Evolutionary conservation across 208 protist genomes (phyloP).

Genomic region (Leishmania arabica): DNA sequence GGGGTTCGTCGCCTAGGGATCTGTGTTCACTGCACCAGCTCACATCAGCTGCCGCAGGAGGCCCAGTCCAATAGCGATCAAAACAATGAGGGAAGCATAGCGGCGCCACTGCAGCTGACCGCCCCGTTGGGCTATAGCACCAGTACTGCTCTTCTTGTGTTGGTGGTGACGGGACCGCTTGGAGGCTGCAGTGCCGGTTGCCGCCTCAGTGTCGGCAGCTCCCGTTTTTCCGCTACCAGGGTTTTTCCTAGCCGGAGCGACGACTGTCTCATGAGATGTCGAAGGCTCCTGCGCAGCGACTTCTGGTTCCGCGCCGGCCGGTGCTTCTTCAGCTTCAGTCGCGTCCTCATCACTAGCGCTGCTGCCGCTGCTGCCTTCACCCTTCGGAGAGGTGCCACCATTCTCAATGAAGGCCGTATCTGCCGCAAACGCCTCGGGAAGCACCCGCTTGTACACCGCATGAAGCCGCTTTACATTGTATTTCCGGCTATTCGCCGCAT

Average conservation of each 20-base stretch:
- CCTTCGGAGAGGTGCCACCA: not conserved
- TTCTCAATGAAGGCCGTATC: constrained; percentile 34
- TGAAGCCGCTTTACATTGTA: constrained; percentile 59
- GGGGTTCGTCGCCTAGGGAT: not conserved
- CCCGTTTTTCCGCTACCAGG: not conserved
- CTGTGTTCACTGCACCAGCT: not conserved
- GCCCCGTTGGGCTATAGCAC: not conserved
- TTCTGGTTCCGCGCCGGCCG: not conserved
- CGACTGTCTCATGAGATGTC: not conserved
- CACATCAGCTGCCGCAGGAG: constrained; percentile 19
- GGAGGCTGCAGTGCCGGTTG: not conserved
- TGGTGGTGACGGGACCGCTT: not conserved
- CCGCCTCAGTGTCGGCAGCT: not conserved
- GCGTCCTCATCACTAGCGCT: not conserved
- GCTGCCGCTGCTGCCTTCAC: not conserved
- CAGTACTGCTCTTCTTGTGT: not conserved
- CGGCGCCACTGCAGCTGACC: constrained; percentile 17
- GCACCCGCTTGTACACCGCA: constrained; percentile 40
- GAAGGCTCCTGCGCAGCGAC: not conserved
- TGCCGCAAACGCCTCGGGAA: constrained; percentile 51
- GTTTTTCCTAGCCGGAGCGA: not conserved
- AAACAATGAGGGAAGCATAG: constrained; percentile 19
- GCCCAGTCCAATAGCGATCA: constrained; percentile 20
- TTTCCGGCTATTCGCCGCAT: constrained; percentile 42
- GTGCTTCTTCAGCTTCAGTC: not conserved